phyloP scores from a whole-genome alignment of 371 early-diverging fungal genomes.

The Nematocida displodere region DNA sequence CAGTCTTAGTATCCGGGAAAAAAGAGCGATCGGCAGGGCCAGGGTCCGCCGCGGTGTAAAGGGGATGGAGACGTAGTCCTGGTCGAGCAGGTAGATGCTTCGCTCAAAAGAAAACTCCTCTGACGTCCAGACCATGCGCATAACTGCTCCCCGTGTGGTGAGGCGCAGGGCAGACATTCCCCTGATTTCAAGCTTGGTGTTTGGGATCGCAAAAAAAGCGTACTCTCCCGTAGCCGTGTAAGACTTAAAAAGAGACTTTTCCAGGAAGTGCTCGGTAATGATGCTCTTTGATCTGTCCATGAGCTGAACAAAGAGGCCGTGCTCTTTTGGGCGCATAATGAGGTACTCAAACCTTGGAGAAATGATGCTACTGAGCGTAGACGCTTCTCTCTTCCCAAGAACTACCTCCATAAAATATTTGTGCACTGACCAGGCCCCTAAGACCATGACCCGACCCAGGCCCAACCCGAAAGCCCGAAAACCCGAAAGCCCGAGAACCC shows the following conservation, averaged over 20 bases:
- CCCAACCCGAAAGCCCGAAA: background rate
- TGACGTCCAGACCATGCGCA: constrained; percentile 12
- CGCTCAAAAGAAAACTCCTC: constrained; percentile 13
- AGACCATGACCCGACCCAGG: too few species aligned
- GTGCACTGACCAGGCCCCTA: background rate
- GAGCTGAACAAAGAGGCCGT: constrained; percentile 22
- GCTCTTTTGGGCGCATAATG: background rate
- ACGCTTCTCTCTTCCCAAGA: constrained; percentile 19
- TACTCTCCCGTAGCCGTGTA: background rate
- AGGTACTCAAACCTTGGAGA: constrained; percentile 28
- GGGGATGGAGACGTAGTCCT: background rate
- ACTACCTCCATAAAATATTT: constrained; percentile 33
- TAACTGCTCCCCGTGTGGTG: background rate
- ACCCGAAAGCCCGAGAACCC: too few species aligned
- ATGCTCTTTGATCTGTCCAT: constrained; percentile 20
- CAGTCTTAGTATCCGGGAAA: background rate
- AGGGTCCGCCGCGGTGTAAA: background rate
- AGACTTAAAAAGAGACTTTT: constrained; percentile 4
- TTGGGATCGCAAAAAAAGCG: constrained; percentile 10
- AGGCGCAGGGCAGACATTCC: constrained; percentile 20
- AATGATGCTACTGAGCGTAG: constrained; percentile 2
- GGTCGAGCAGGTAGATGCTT: constrained; percentile 22
- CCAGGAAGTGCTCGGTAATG: constrained; percentile 32
- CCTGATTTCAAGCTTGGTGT: constrained; percentile 6
- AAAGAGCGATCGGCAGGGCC: background rate